Base-by-base conservation (phyloP, 2,329 filamentous ascomycete genomes). In the Alternaria solani region DNA sequence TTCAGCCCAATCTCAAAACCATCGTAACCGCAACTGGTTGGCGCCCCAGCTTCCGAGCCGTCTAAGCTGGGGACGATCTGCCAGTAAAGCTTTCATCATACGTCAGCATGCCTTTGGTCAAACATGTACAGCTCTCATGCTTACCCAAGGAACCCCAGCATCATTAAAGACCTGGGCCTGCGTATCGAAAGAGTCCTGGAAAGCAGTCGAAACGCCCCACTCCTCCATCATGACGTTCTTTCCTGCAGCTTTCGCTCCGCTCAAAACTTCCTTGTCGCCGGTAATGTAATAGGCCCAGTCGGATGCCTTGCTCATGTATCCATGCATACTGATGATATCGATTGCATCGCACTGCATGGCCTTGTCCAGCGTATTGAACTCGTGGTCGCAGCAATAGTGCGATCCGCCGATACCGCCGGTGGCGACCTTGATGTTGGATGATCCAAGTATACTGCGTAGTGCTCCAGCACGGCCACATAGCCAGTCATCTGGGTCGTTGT, bases 131-230 rank as follows among this genome's bases (percentile, higher is more conserved):
- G 1, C 4, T 7, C 7, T 23, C 12, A 34, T 48, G 28, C 44
- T 32, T 48, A 48, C 44, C 44, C 44, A 48, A 23, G 44, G 44
- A 48, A 48, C 44, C 34, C 44, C 44, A 48, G 28, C 44, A n/a
- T 48, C 28, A n/a, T 48, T 48, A 28, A 48, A 48, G 4, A 48
- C 28, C 8, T 48, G 28, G 7, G 32, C 44, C 44, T 48, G 44
- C 28, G 28, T 48, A 2, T 23, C 28, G 12, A 48, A 48, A 34
- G 28, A 48, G 7, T 48, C 44, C 11, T 48, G 44, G 28, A 32
- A 48, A 11, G 34, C 44, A 32, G 20, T 32, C 44, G 44, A 48
- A 20, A 48, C 44, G 7, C 44, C 44, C 44, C 44, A 48, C 28
- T 48, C 44, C 34, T 48, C 44, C 44, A 48, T 48, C 28, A 48